Conservation (phyloP, 2,329 filamentous ascomycete species). For the Endothia cerciana region DNA sequence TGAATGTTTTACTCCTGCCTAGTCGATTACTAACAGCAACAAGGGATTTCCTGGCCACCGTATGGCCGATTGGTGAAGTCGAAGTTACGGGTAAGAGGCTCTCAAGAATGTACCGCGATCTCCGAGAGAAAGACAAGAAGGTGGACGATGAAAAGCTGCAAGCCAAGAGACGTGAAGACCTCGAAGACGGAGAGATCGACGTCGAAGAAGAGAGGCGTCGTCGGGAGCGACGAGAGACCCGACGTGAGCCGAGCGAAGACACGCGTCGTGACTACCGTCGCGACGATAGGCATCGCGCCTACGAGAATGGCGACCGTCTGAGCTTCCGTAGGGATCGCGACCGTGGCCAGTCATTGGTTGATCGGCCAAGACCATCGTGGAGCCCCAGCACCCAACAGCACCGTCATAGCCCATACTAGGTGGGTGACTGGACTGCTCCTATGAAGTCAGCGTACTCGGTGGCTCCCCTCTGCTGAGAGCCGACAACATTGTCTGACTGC, state of each 20-base stretch:
- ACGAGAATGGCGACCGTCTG: slow-evolving; percentile 38
- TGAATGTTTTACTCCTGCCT: not conserved
- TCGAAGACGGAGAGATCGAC: slow-evolving; percentile 44
- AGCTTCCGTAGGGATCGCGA: slow-evolving; percentile 37
- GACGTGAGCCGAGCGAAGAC: slow-evolving; percentile 31
- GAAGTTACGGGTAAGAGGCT: slow-evolving; percentile 42
- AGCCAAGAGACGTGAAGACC: slow-evolving; percentile 37
- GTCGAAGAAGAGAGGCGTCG: slow-evolving; percentile 41
- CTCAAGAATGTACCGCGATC: slow-evolving; percentile 42
- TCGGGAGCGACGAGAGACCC: slow-evolving; percentile 23
- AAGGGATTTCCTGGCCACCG: slow-evolving; percentile 45
- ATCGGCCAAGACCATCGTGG: slow-evolving; percentile 36
- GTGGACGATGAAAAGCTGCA: slow-evolving; percentile 34
- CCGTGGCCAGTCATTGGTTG: slow-evolving; percentile 32
- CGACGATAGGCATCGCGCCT: slow-evolving; percentile 37
- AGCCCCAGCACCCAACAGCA: slow-evolving; percentile 36
- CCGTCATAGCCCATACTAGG: slow-evolving; percentile 38
- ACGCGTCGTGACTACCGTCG: slow-evolving; percentile 38
- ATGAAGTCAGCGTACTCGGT: not conserved
- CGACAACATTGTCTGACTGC: not conserved
- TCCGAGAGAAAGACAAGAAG: slow-evolving; percentile 40
- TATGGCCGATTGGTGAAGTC: slow-evolving; percentile 44
- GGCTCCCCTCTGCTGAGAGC: not conserved
- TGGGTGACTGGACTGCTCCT: not conserved
- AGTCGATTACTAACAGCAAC: slow-evolving; percentile 29